Evolutionary conservation across 495 filamentous ascomycete species (phyloP), one percentile per base, ranked within the genome.

Genomic region (Hypoxylon rickii): DNA sequence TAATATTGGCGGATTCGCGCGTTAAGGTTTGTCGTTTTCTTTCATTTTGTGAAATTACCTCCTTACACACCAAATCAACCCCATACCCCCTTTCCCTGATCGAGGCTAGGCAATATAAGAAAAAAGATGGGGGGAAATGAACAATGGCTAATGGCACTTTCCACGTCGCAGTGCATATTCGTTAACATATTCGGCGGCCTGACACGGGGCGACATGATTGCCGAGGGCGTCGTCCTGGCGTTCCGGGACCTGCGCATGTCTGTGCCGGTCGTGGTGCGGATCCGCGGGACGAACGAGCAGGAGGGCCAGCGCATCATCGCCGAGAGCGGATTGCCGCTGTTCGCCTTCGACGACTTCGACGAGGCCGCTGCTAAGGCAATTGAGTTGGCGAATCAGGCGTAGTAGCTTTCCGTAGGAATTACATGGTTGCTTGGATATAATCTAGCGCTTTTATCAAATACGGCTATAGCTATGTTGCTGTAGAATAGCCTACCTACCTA

Each of bases 171-270:
- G 66, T 68, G 66, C 15, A 79, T 96, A 40, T 89, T 96, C 70
- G 89, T 96, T 26, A 96, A 96, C 63, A 93, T 96, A 56, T 96
- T 96, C 65, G 92, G 91, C 3, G 92, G 91, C 0, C 64, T 96
- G 72, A 95, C 89, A 5, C 84, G 71, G 80, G 90, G 79, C 18
- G 90, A 92, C 60, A 94, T 96, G 89, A 96, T 96, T 66, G 92
- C 91, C 0, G 79, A 86, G 56, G 91, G 89, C 0, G 81, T 96
- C 38, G 79, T 95, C 29, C 49, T 89, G 60, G 90, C 90, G 7
- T 93, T 93, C 66, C 73, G 81, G 56, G 87, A 92, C 60, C 62
- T 94, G 65, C 70, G 81, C 1, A 82, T 89, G 68, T 70, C 70
- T 2, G 76, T 92, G 3, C 90, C 91, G 12, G 86, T 96, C 10